phyloP scores from a whole-genome alignment of 139 green algal species.

The Spirogloea muscicola region DNA sequence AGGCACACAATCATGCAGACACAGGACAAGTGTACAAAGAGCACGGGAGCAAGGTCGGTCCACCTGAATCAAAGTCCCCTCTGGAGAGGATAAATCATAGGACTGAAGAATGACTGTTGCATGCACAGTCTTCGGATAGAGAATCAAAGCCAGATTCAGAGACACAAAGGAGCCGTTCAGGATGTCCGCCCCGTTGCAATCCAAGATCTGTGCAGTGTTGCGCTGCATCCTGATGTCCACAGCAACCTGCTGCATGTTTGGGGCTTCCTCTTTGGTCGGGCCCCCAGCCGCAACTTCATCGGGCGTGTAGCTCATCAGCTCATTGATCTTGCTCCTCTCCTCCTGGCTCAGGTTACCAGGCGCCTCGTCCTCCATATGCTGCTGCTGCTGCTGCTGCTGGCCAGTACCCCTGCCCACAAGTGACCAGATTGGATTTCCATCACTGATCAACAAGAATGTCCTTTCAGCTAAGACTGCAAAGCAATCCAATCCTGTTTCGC shows the following conservation, averaged over 20 bases:
- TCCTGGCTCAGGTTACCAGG: conserved; percentile 48
- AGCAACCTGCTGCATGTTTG: conserved; percentile 50
- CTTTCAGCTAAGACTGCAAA: too few relatives aligned
- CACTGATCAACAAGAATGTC: too few relatives aligned
- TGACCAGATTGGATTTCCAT: too few relatives aligned
- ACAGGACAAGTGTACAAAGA: not conserved
- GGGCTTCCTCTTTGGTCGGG: conserved; percentile 6
- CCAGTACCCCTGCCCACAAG: too few relatives aligned
- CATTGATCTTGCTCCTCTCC: conserved; percentile 69
- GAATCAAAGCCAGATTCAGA: conserved; percentile 41
- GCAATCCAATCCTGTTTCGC: too few relatives aligned
- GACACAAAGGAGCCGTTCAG: conserved; percentile 39
- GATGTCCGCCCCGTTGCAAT: conserved; percentile 29
- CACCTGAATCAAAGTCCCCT: conserved; percentile 63
- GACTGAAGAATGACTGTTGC: conserved; percentile 53
- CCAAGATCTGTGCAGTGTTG: conserved; percentile 46
- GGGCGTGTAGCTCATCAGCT: conserved; percentile 60
- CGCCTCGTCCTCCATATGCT: too few relatives aligned
- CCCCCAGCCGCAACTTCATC: conserved; percentile 53
- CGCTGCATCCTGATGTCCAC: conserved; percentile 32
- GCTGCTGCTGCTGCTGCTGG: too few relatives aligned
- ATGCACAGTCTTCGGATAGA: conserved; percentile 57
- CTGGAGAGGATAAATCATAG: conserved; percentile 56
- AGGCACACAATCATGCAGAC: not conserved
- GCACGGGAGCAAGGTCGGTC: conserved; percentile 29